Evolutionary conservation across 176 grass and related monocot species (phyloP), one percentile per base, ranked within the genome.

Genomic region (Eremochloa ophiuroides): DNA sequence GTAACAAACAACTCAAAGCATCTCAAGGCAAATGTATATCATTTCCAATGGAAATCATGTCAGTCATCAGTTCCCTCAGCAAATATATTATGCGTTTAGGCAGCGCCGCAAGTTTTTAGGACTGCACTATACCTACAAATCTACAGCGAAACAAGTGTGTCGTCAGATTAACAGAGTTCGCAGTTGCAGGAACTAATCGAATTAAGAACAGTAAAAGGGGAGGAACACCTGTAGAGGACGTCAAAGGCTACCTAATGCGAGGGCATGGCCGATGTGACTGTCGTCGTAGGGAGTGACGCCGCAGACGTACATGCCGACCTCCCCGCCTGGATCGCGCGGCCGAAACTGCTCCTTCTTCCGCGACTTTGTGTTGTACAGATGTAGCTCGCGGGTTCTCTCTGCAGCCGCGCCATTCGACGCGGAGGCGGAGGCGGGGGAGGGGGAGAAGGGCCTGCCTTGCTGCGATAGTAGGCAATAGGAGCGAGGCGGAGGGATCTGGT

Each of bases 251-350:
- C 92, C 40, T 97, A n/a, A 97, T 62, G 87, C 94, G 31, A 91
- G 84, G 27, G 94, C 94, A 77, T 97, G 94, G 25, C 94, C 94
- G 79, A 97, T 91, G 80, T 97, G 94, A 77, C 94, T 94, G 92
- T 92, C 81, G 82, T 97, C 94, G 74, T 97, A 97, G 25, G 91
- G 77, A 55, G 94, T 97, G 74, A 97, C 87, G n/a, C 94, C 94
- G 67, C 94, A 97, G 20, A 97, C 94, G 85, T 97, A 97, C 94
- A 97, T 97, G 58, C 94, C 89, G 43, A 93, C 92, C 78, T 85
- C 86, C 20, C 92, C 86, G 34, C 69, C 77, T 17, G 88, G 83
- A 30, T 69, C 84, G 56, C 88, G 86, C 0, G 95, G 81, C 28
- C 64, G 78, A 37, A 98, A 98, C 33, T 29, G 86, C 78, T 91